phyloP scores from a whole-genome alignment of 257 asterid species.

The Cruciata laevipes region DNA sequence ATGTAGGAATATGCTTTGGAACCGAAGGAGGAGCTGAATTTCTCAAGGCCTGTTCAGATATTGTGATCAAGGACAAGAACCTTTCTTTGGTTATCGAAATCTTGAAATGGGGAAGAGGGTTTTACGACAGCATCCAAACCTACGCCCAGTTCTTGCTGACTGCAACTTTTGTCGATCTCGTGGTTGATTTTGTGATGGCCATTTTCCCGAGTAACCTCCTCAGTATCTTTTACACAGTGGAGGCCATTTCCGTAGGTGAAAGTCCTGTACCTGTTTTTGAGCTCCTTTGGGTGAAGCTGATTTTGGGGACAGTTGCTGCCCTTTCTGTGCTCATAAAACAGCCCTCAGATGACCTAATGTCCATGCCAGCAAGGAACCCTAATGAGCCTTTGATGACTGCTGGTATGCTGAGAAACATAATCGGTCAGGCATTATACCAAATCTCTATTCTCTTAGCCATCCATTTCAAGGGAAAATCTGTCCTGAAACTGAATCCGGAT shows the following conservation, averaged over 20 bases:
- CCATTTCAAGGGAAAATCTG: conserved; percentile 16
- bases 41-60: conserved; percentile 15
- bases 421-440: conserved; percentile 13
- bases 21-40: conserved; percentile 14
- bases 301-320: conserved; percentile 11
- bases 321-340: conserved; percentile 13
- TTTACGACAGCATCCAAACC: conserved; percentile 14
- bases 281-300: conserved; percentile 25
- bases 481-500: conserved; percentile 10
- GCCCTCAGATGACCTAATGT: conserved; percentile 18
- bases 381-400: conserved; percentile 9
- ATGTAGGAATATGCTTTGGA: conserved; percentile 23
- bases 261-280: conserved; percentile 9
- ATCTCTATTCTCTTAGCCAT: conserved; percentile 8
- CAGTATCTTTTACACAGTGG: background rate
- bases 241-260: conserved; percentile 11
- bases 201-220: conserved; percentile 10
- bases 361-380: conserved; percentile 3
- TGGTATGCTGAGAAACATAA: conserved; percentile 4
- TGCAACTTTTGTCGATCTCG: conserved; percentile 19
- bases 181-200: conserved; percentile 15
- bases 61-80: conserved; percentile 10
- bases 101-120: conserved; percentile 27
- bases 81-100: conserved; percentile 5
- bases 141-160: conserved; percentile 21